These are phyloP conservation scores for Bipolaris bicolor DNA, from an alignment of 2,329 filamentous ascomycete species.

Conservation along the genomic window DNA sequence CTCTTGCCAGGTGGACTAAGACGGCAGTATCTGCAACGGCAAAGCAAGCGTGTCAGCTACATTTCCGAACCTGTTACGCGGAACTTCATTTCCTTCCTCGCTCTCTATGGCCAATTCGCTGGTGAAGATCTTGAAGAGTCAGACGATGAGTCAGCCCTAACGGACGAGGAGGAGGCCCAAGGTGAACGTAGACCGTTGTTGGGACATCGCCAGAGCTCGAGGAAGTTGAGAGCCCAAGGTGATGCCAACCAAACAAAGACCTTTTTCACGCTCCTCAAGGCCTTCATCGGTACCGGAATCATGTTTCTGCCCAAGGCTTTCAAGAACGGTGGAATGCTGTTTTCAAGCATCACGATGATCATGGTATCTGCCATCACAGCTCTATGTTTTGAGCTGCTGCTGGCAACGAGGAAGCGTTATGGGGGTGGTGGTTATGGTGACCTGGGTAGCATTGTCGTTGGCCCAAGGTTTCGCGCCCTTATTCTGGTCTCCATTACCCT, in stretches of 20 bases:
- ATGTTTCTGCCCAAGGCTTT: conserved; percentile 84
- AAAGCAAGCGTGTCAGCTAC: conserved; percentile 49
- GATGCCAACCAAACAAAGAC: conserved; percentile 73
- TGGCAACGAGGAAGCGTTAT: conserved; percentile 68
- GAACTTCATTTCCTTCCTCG: conserved; percentile 77
- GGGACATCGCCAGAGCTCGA: conserved; percentile 60
- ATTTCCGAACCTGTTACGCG: conserved; percentile 64
- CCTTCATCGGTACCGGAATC: conserved; percentile 80
- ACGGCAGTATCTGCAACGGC: conserved; percentile 57
- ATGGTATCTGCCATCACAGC: conserved; percentile 70
- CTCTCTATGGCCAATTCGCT: conserved; percentile 77
- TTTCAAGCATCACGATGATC: conserved; percentile 72
- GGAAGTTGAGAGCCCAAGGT: conserved; percentile 56
- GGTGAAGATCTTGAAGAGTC: conserved; percentile 70
- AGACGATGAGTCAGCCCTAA: conserved; percentile 63
- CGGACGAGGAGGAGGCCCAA: conserved; percentile 60
- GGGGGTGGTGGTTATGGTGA: conserved; percentile 78
- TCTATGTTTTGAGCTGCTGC: conserved; percentile 73
- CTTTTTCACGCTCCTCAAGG: conserved; percentile 79
- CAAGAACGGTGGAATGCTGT: conserved; percentile 76
- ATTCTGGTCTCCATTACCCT: conserved; percentile 74
- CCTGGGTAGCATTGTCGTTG: conserved; percentile 65
- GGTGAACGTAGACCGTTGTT: conserved; percentile 67
- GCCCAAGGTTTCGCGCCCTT: conserved; percentile 66
- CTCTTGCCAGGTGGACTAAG: conserved; percentile 61